These are phyloP conservation scores for Xylaria sp. DNA, from an alignment of 2,329 filamentous ascomycete genomes.

Conservation along the genomic window DNA sequence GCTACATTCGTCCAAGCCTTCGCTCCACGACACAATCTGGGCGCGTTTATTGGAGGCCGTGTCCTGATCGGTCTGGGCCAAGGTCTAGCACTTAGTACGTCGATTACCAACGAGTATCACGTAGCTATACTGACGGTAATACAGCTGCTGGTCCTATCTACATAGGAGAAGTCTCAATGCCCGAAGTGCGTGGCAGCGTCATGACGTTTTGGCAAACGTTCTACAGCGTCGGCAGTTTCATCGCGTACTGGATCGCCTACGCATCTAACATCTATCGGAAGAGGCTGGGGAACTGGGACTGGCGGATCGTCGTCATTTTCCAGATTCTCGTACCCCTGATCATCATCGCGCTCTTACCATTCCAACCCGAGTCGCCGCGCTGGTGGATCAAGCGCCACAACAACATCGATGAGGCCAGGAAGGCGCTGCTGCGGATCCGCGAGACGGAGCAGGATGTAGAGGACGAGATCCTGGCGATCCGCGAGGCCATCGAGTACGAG, in stretches of 20 bases:
- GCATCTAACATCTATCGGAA: slow-evolving; percentile 65
- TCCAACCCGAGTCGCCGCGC: slow-evolving; percentile 73
- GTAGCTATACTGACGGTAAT: slow-evolving; percentile 24
- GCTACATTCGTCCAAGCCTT: slow-evolving; percentile 77
- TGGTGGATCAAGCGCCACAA: slow-evolving; percentile 72
- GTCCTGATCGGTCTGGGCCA: slow-evolving; percentile 76
- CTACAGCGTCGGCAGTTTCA: slow-evolving; percentile 72
- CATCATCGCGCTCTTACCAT: slow-evolving; percentile 70
- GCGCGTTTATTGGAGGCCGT: slow-evolving; percentile 74
- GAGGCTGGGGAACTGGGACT: slow-evolving; percentile 75
- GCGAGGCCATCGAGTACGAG: slow-evolving; percentile 76
- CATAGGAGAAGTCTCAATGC: slow-evolving; percentile 73
- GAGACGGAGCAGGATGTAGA: slow-evolving; percentile 73
- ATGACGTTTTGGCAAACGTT: slow-evolving; percentile 78
- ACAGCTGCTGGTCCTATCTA: slow-evolving; percentile 74
- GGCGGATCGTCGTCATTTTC: slow-evolving; percentile 78
- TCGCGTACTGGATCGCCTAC: slow-evolving; percentile 73
- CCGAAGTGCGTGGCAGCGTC: slow-evolving; percentile 71
- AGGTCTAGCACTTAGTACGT: slow-evolving; percentile 68
- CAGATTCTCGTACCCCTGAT: slow-evolving; percentile 73
- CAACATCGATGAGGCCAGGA: slow-evolving; percentile 68
- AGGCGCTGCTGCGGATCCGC: slow-evolving; percentile 67
- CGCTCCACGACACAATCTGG: slow-evolving; percentile 67
- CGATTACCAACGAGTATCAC: not conserved
- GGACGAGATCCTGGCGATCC: slow-evolving; percentile 71